Evolutionary conservation across 2,329 filamentous ascomycete genomes (phyloP).

Genomic region (Shiraia sp.): DNA sequence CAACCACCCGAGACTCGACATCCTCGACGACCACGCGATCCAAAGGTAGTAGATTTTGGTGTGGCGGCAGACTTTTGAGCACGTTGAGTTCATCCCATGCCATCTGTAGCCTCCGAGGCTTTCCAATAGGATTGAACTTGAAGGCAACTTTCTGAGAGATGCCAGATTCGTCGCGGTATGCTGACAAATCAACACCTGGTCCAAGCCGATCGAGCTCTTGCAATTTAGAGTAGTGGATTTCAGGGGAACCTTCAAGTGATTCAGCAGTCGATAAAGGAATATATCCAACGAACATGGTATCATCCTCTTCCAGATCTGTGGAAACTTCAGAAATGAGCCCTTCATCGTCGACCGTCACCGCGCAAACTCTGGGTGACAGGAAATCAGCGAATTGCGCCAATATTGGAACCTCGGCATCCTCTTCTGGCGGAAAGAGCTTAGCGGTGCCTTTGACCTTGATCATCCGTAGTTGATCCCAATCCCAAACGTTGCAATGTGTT

Average conservation of each 20-base stretch:
- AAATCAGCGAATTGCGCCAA: slow-evolving; percentile 5
- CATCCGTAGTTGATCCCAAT: slow-evolving; percentile 13
- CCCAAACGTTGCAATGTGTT: slow-evolving; percentile 5
- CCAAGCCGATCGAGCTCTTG: slow-evolving; percentile 12
- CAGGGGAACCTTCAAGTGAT: slow-evolving; percentile 9
- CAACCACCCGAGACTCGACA: slow-evolving; percentile 2
- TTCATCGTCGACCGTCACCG: slow-evolving; percentile 12
- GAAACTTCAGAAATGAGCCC: slow-evolving; percentile 11
- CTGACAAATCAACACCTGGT: slow-evolving; percentile 11
- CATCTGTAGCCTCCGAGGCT: slow-evolving; percentile 5
- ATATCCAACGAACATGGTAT: slow-evolving; percentile 10
- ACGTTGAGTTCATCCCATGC: slow-evolving; percentile 33
- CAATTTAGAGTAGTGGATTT: slow-evolving; percentile 12
- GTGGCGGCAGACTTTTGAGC: slow-evolving; percentile 25
- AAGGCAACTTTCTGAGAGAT: slow-evolving; percentile 10
- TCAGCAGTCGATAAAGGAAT: slow-evolving; percentile 9
- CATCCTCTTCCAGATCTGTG: slow-evolving; percentile 10
- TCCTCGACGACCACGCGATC: slow-evolving; percentile 28
- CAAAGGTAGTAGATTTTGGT: slow-evolving; percentile 36
- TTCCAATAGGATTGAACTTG: slow-evolving; percentile 9
- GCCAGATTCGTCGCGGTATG: too few relatives aligned
- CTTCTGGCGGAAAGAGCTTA: slow-evolving; percentile 14
- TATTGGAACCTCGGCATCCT: slow-evolving; percentile 8
- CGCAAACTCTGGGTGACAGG: slow-evolving; percentile 6
- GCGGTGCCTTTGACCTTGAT: slow-evolving; percentile 10